Percentiles rank a stretch among this genome's conserved stretches.
Conservation (phyloP, 164 flowering plant genomes). For the Pachysandra terminalis region DNA sequence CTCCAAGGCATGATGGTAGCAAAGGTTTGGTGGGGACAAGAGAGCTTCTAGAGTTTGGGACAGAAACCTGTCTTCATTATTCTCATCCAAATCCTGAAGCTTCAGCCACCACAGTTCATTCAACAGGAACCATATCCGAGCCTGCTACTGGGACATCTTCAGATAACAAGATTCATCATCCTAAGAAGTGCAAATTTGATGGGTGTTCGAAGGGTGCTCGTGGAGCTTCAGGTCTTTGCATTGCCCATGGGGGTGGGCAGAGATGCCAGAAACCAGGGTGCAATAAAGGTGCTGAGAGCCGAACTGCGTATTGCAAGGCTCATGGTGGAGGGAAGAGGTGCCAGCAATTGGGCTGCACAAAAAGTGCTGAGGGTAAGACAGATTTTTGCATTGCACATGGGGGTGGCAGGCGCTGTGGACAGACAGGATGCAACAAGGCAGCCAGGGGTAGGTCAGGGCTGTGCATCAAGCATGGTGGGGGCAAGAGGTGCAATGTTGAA, state of each 20-base stretch:
- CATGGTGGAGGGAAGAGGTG: constrained; percentile 94
- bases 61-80: constrained; percentile 17
- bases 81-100: constrained; percentile 41
- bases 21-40: constrained; percentile 18
- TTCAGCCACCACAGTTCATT: constrained; percentile 39
- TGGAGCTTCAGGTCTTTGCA: constrained; percentile 87
- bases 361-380: constrained; percentile 91
- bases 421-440: constrained; percentile 68
- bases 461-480: constrained; percentile 92
- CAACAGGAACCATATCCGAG: constrained; percentile 40
- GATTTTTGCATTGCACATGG: constrained; percentile 77
- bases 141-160: constrained; percentile 30
- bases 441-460: constrained; percentile 88
- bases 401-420: constrained; percentile 65
- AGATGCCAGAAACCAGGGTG: constrained; percentile 90
- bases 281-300: constrained; percentile 90
- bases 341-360: constrained; percentile 77
- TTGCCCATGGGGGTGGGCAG: constrained; percentile 98
- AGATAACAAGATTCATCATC: constrained; percentile 36
- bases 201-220: constrained; percentile 87
- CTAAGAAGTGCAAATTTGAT: constrained; percentile 57
- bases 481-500: constrained; percentile 77
- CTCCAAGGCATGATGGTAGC: constrained; percentile 44
- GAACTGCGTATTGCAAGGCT: constrained; percentile 88
- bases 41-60: constrained; percentile 26